Evolutionary conservation across 495 filamentous ascomycete genomes (phyloP).

Genomic region (Cetradonia linearis): DNA sequence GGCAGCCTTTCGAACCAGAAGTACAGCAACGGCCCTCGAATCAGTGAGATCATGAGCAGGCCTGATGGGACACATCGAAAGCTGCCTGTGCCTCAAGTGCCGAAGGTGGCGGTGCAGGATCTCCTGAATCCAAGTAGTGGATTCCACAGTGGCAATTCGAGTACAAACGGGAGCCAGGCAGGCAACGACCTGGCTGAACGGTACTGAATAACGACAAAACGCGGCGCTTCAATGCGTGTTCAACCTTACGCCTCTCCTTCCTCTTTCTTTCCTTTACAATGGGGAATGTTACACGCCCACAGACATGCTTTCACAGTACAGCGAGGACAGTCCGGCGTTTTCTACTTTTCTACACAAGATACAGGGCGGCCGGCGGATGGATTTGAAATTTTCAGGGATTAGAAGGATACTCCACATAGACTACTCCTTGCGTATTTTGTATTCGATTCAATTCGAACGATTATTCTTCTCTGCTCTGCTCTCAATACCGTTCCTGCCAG

Average conservation of each 20-base stretch:
- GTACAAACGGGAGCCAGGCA: constrained; percentile 39
- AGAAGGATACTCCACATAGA: constrained; percentile 7
- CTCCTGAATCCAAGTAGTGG: constrained; percentile 58
- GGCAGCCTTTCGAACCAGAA: constrained; percentile 44
- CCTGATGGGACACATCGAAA: constrained; percentile 83
- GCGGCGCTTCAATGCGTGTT: neutral
- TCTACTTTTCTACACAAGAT: neutral
- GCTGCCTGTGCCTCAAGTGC: constrained; percentile 81
- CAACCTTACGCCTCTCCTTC: neutral
- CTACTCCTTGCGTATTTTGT: neutral
- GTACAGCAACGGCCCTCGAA: constrained; percentile 54
- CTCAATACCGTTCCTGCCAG: neutral
- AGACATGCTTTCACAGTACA: neutral
- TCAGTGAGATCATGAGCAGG: constrained; percentile 86
- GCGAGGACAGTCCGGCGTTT: constrained; percentile 1
- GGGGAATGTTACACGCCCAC: neutral
- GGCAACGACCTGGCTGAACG: constrained; percentile 24
- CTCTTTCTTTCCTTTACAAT: neutral
- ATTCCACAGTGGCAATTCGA: constrained; percentile 47
- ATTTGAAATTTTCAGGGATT: neutral
- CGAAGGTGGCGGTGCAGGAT: constrained; percentile 83
- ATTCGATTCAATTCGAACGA: neutral
- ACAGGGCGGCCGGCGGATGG: neutral
- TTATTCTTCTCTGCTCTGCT: neutral
- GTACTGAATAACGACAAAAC: constrained; percentile 13